These are phyloP conservation scores for Aspergillus baeticus DNA, from an alignment of 495 filamentous ascomycete species.

Conservation along the genomic window DNA sequence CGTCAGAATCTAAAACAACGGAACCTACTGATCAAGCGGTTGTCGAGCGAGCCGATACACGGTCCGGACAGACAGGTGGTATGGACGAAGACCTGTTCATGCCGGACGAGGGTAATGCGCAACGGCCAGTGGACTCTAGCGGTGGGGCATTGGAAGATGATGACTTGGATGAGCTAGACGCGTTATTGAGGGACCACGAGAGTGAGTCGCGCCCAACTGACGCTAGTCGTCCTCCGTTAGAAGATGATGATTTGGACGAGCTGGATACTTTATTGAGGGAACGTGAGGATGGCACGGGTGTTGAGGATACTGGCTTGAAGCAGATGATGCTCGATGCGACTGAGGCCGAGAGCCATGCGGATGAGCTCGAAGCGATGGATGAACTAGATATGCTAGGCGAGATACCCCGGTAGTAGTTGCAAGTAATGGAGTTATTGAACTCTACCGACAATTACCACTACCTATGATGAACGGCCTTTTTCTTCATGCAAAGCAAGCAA, in stretches of 20 bases:
- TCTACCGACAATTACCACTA: neutral
- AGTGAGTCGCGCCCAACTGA: constrained; percentile 7
- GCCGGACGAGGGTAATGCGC: constrained; percentile 19
- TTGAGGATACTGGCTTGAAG: neutral
- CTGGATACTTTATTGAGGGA: constrained; percentile 38
- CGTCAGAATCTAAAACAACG: neutral
- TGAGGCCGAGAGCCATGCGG: neutral
- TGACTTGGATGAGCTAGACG: constrained; percentile 41
- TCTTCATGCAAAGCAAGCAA: no score
- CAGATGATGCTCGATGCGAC: neutral
- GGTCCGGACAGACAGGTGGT: neutral
- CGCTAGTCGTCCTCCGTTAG: constrained; percentile 8
- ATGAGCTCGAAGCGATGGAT: constrained; percentile 37
- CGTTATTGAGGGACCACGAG: constrained; percentile 36
- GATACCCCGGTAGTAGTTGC: neutral
- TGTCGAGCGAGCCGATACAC: neutral
- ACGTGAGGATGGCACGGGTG: constrained; percentile 21
- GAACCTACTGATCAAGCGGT: neutral
- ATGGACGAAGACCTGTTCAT: constrained; percentile 29
- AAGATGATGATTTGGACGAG: constrained; percentile 33
- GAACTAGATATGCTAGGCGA: constrained; percentile 20
- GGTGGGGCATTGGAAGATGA: constrained; percentile 26
- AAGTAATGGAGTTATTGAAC: neutral
- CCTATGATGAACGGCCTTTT: no score
- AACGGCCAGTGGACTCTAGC: neutral